A percentile compares a stretch with the other conserved stretches of the same genome.
phyloP scores from a whole-genome alignment of 352 stramenopile species.

The Hyaloperonospora arabidopsidis region DNA sequence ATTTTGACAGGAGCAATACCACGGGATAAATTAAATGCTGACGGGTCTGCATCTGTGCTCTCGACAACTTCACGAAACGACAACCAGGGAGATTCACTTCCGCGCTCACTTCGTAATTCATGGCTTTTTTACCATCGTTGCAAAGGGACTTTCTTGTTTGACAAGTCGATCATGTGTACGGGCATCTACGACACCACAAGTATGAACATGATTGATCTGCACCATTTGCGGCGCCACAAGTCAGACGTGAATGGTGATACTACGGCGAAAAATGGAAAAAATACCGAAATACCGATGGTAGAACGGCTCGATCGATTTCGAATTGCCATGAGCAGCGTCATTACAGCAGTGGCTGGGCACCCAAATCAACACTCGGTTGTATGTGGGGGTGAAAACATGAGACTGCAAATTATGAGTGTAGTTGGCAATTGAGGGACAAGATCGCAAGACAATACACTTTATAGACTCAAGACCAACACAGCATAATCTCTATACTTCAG shows the following conservation, averaged over 20 bases:
- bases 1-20: conserved; percentile 10
- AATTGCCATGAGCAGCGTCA: conserved; percentile 34
- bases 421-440: conserved; percentile 4
- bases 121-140: conserved; percentile 56
- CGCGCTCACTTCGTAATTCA: conserved; percentile 29
- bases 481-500: no score
- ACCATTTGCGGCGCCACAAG: conserved; percentile 25
- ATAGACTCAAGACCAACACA: no score
- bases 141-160: conserved; percentile 34
- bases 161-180: conserved; percentile 44
- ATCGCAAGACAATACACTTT: neutral
- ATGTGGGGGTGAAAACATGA: conserved; percentile 40
- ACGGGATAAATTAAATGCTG: conserved; percentile 18
- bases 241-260: neutral
- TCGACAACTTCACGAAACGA: conserved; percentile 19
- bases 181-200: conserved; percentile 31
- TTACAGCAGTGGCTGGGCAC: conserved; percentile 42
- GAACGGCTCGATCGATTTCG: conserved; percentile 42
- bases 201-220: conserved; percentile 48
- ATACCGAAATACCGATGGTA: conserved; percentile 12
- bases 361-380: conserved; percentile 39
- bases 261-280: neutral
- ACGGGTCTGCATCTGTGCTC: conserved; percentile 28
- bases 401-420: conserved; percentile 26
- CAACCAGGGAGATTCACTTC: conserved; percentile 15